Evolutionary conservation across 495 filamentous ascomycete genomes (phyloP), one percentile per base, ranked within the genome.

Genomic region (Articulospora tetracladia): DNA sequence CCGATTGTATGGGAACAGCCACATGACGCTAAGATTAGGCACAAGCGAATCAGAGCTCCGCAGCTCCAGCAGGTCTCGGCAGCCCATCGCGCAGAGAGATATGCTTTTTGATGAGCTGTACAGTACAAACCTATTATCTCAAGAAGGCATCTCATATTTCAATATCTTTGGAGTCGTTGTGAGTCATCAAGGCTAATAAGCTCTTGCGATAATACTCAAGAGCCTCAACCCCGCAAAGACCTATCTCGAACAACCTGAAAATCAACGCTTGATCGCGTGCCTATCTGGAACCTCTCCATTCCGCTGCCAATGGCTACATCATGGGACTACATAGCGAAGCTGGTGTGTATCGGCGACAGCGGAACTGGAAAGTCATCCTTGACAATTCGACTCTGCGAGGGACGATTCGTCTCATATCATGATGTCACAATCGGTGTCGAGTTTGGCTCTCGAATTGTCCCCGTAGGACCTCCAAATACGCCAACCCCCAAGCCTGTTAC

Each of bases 261-360:
- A 17, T 56, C 41, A 15, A 24, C 15, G 25, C 36, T 32, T 39
- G 36, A 26, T 61, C 60, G 56, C 57, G 58, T 66, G 57, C 64
- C 53, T 28, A 17, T n/a, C 39, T 44, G 39, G 32, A 50, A 44
- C 48, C 51, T 48, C 17, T 25, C 8, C 39, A 22, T 10, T 10
- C 13, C n/a, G 46, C 22, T 28, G 15, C 22, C 19, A 26, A 65
- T 68, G 63, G 23, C 59, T 19, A 52, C 71, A 55, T 77, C 92
- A 78, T 97, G 93, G 93, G 91, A 97, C 77, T 97, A 96, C 78
- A 97, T 97, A 70, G 92, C 93, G 73, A 97, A 97, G 77, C 88
- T 98, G 68, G 93, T 97, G 70, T 95, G 91, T 76, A 92, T 98
- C 69, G 94, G 94, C 70, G 94, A 97, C 75, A 91, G 86, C 19